Percentiles rank a stretch among this genome's conserved stretches.
phyloP scores from a whole-genome alignment of 2,329 filamentous ascomycete species.

The Sordariomycetes sp. region DNA sequence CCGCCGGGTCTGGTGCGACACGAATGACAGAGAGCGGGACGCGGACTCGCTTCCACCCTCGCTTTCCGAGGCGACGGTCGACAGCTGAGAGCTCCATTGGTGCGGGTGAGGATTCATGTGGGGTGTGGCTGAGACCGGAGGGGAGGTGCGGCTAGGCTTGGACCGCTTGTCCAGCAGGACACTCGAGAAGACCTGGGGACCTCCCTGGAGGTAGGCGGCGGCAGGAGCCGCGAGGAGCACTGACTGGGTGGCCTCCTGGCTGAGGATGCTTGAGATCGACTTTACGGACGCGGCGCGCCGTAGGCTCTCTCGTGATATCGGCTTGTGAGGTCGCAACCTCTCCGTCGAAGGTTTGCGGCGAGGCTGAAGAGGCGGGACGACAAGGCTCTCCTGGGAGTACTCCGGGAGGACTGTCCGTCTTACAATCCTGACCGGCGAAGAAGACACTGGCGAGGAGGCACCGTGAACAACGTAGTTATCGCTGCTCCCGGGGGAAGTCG shows the following conservation, averaged over 20 bases:
- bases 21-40: conserved; percentile 32
- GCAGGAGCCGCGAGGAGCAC: conserved; percentile 24
- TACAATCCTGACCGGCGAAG: conserved; percentile 23
- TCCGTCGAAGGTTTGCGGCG: conserved; percentile 35
- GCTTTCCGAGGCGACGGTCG: conserved; percentile 52
- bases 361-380: conserved; percentile 44
- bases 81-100: conserved; percentile 55
- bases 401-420: conserved; percentile 20
- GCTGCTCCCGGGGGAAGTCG: conserved; percentile 22
- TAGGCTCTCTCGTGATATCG: conserved; percentile 41
- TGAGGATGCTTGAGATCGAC: conserved; percentile 44
- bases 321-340: conserved; percentile 34
- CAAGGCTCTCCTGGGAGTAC: conserved; percentile 51
- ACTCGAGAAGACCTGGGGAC: conserved; percentile 17
- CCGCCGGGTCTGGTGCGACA: conserved; percentile 27
- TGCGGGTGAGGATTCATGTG: conserved; percentile 38
- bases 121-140: conserved; percentile 3
- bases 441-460: conserved; percentile 27
- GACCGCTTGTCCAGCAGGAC: conserved; percentile 1
- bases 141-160: neutral
- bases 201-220: conserved; percentile 24
- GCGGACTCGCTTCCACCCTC: conserved; percentile 39
- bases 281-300: conserved; percentile 38
- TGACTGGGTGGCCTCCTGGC: conserved; percentile 31
- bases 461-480: conserved; percentile 44